Evolutionary conservation across 768 basidiomycete species (phyloP), one percentile per base, ranked within the genome.

Genomic region (Pleurotus sapidus): DNA sequence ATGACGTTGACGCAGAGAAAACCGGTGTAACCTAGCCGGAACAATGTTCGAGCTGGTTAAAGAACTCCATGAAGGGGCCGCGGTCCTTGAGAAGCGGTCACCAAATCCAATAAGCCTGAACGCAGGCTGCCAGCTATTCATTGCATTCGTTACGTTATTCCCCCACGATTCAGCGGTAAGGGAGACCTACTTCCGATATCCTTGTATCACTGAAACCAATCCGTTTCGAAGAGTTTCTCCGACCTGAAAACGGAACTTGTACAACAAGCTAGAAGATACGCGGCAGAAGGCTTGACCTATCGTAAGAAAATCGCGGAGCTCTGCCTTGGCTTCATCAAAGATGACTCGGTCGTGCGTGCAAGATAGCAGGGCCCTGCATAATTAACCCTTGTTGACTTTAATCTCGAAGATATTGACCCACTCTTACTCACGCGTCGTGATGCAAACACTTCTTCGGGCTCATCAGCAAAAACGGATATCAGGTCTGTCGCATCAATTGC

Each of bases 361-460:
- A 54, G 38, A 20, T 54, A n/a, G 42, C 51, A 54, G 51, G 51
- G 51, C n/a, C 51, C 37, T 12, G 37, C 30, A 23, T 66, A 61
- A 58, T 58, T 56, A 38, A 39, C 46, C 34, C 30, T 56, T 37
- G 27, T 47, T 45, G 43, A 45, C 43, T 45, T 23, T 20, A 58
- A 38, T 56, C 30, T 53, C 54, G 57, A 68, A 98, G 93, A 95
- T 99, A 67, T 82, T 99, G 57, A 98, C 95, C 2, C 97, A 99
- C 73, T 94, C 93, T 34, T 95, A 95, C 76, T 98, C 95, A 23
- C 82, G 97, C 65, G 95, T 98, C 46, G 96, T 99, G 56, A 88
- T 95, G 77, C 87, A 93, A 72, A 90, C 95, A 37, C 81, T 99
- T 53, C 80, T 98, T 46, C 84, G 89, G 57, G 95, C 97, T 15